Evolutionary conservation across 2,329 filamentous ascomycete genomes (phyloP).

Genomic region (Claviceps humidiphila): DNA sequence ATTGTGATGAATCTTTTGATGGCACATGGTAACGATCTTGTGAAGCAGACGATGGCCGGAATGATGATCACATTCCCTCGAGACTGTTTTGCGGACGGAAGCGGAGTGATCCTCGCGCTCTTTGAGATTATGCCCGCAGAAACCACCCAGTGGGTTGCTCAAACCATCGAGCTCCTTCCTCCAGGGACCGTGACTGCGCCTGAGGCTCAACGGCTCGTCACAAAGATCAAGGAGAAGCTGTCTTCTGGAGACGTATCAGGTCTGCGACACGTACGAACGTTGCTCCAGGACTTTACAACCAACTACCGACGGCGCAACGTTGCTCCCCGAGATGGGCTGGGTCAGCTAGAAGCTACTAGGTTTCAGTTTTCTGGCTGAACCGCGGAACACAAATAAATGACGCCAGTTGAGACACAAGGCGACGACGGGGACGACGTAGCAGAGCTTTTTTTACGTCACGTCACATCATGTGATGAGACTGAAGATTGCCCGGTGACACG

Average conservation of each 20-base stretch:
- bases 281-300: constrained; percentile 94
- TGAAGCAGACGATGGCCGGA: constrained; percentile 82
- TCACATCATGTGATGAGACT: too few relatives aligned
- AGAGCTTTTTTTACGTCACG: neutral
- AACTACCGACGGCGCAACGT: constrained; percentile 88
- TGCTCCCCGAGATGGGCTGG: constrained; percentile 83
- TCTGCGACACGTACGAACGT: constrained; percentile 63
- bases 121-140: constrained; percentile 77
- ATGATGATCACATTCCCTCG: constrained; percentile 99
- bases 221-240: constrained; percentile 68
- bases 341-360: constrained; percentile 70
- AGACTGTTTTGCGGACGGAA: constrained; percentile 91
- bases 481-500: too few relatives aligned
- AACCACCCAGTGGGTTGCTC: constrained; percentile 69
- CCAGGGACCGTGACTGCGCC: constrained; percentile 64
- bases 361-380: constrained; percentile 58
- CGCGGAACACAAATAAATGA: neutral
- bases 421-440: neutral
- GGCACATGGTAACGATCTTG: constrained; percentile 60
- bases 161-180: constrained; percentile 73
- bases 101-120: constrained; percentile 76
- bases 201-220: constrained; percentile 70
- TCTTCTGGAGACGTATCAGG: constrained; percentile 45
- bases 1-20: constrained; percentile 61
- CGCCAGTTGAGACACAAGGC: neutral